These are phyloP conservation scores for Aspergillus sp. DNA, from an alignment of 2,329 filamentous ascomycete genomes.

Conservation along the genomic window DNA sequence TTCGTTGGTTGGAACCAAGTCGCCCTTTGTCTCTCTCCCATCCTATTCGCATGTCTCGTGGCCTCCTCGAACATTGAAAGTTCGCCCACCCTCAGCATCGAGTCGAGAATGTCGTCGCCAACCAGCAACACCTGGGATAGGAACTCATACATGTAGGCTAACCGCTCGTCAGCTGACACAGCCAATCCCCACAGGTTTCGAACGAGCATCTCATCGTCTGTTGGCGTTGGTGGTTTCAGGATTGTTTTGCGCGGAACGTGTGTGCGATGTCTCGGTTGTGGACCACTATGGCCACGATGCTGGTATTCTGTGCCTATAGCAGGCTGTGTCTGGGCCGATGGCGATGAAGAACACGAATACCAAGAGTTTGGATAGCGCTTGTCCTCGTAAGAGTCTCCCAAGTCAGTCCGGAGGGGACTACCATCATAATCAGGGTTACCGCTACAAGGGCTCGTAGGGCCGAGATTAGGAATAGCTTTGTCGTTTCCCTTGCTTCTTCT, in stretches of 20 bases:
- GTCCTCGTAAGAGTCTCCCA: neutral
- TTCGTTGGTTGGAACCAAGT: neutral
- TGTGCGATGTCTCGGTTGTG: neutral
- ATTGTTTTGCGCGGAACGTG: slow-evolving; percentile 5
- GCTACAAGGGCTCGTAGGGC: neutral
- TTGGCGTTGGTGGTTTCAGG: slow-evolving; percentile 15
- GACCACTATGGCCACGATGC: neutral
- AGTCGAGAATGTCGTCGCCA: slow-evolving; percentile 10
- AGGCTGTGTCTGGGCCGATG: neutral
- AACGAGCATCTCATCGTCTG: slow-evolving; percentile 15
- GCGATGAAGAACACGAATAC: neutral
- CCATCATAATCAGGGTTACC: neutral
- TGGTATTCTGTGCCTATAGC: neutral
- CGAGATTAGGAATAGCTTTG: neutral
- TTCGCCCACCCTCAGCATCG: slow-evolving; percentile 7
- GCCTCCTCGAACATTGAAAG: slow-evolving; percentile 4
- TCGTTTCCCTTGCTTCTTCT: neutral
- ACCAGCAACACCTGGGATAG: neutral
- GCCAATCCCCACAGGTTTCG: slow-evolving; percentile 14
- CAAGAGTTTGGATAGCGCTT: neutral
- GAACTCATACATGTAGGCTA: slow-evolving; percentile 10
- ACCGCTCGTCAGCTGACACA: neutral
- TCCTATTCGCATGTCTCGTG: neutral
- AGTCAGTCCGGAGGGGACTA: neutral
- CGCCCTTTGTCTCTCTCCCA: neutral